Percentiles rank a stretch among this genome's conserved stretches.
Evolutionary conservation across 2,329 filamentous ascomycete genomes (phyloP).

Genomic region (Alternaria tenuissima): DNA sequence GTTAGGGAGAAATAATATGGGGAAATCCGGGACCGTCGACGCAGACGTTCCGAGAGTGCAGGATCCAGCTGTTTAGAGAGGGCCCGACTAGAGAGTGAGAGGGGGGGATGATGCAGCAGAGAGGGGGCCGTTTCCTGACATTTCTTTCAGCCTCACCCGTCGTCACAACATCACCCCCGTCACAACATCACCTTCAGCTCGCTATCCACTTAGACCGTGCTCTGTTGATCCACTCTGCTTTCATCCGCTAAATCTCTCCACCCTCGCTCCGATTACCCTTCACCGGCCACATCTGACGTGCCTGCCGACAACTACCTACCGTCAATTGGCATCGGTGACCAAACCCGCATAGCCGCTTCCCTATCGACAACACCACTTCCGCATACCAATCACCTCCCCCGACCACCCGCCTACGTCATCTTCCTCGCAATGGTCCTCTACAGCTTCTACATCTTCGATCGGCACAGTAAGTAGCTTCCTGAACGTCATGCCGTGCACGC

Average conservation of each 20-base stretch:
- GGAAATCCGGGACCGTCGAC: conserved; percentile 13
- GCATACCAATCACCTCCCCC: background rate
- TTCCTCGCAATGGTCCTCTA: conserved; percentile 80
- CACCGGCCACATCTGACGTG: background rate
- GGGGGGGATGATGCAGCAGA: conserved; percentile 7
- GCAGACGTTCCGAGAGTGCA: conserved; percentile 18
- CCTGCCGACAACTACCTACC: background rate
- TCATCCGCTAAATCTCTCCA: background rate
- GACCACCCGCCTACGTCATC: background rate
- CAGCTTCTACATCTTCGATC: conserved; percentile 98
- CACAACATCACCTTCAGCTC: background rate
- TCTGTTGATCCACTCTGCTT: background rate
- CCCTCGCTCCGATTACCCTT: background rate
- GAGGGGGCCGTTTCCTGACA: conserved; percentile 17
- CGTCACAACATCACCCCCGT: too few relatives aligned
- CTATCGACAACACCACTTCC: conserved; percentile 3
- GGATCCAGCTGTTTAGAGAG: conserved; percentile 5
- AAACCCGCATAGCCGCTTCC: conserved; percentile 1
- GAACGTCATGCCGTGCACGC: background rate
- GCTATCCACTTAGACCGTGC: background rate
- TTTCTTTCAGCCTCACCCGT: conserved; percentile 23
- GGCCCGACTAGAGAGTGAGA: background rate
- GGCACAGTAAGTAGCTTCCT: conserved; percentile 75
- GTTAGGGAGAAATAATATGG: conserved; percentile 28
- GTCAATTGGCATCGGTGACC: conserved; percentile 5